A percentile compares a stretch with the other conserved stretches of the same genome.
phyloP scores from a whole-genome alignment of 1,139 yeast genomes.

The Saccharomyces uvarum region DNA sequence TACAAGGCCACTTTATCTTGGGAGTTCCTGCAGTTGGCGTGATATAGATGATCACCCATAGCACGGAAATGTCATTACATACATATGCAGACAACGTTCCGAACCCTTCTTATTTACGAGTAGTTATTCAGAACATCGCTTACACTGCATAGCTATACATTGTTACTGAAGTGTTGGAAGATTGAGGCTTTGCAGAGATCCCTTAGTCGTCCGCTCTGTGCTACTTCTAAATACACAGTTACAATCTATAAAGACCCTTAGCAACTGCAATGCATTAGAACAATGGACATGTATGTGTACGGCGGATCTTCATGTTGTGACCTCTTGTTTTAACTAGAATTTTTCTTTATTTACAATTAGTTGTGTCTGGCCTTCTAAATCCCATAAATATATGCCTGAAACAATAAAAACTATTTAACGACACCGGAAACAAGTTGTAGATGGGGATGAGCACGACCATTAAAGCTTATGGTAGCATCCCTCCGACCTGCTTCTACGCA shows the following conservation, averaged over 20 bases:
- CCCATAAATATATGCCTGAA: not conserved
- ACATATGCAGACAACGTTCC: not conserved
- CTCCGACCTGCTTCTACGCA: not conserved
- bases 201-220: not conserved
- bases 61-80: not conserved
- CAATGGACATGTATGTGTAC: not conserved
- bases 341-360: not conserved
- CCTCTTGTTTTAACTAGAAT: not conserved
- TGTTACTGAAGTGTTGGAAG: not conserved
- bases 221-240: not conserved
- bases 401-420: not conserved
- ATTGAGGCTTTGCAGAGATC: not conserved
- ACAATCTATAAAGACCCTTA: not conserved
- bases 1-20: not conserved
- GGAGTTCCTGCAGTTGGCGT: not conserved
- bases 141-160: not conserved
- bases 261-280: not conserved
- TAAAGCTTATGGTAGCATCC: not conserved
- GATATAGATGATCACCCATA: not conserved
- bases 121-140: not conserved
- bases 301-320: not conserved
- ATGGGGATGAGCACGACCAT: not conserved
- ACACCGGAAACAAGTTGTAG: not conserved
- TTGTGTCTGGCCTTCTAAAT: not conserved
- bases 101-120: not conserved